Evolutionary conservation across 202 grass and related monocot genomes (phyloP), one percentile per base, ranked within the genome.

Genomic region (Thinopyrum obtusiflorum): DNA sequence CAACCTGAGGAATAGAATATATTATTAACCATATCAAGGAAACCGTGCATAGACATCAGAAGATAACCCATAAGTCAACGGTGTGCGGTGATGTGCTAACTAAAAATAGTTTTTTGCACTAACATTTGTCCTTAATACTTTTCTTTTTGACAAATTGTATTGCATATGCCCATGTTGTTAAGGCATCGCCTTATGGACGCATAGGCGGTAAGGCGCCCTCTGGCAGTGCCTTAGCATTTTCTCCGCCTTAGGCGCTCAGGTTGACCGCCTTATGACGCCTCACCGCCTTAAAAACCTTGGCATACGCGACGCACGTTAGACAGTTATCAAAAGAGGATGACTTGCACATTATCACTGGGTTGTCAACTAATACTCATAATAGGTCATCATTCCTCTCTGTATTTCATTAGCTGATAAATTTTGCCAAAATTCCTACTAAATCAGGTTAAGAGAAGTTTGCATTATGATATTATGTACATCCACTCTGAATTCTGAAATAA

Each of bases 1-100:
- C 95, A 84, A 98, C 91, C 93, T 98, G 83, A 83, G 26, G 82
- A 51, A 84, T 61, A 46, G 33, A 57, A 81, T 73, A 80, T 59
- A 78, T 69, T 65, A 42, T 68, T 67, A 85, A 46, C 80, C 40
- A 60, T 79, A 90, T 83, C 40, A 76, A 68, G 15, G 7, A 1
- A 70, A 26, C 66, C 4, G 59, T 31, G 4, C 39, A 29, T 82
- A 59, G 17, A 40, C 63, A 77, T 69, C 33, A 1, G 11, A 78
- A 74, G 47, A 31, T 42, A 40, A 62, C 44, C 4, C 27, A 75
- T 71, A 15, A 83, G 32, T 47, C 27, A 53, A 67, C 0, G 37
- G 21, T 71, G 9, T 26, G 53, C 11, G 37, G 40, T 33, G 39
- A 70, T 63, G 32, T 65, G 60, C 70, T 55, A 75, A 68, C 5